phyloP scores from a whole-genome alignment of 257 asterid species.

The Lavandula angustifolia region DNA sequence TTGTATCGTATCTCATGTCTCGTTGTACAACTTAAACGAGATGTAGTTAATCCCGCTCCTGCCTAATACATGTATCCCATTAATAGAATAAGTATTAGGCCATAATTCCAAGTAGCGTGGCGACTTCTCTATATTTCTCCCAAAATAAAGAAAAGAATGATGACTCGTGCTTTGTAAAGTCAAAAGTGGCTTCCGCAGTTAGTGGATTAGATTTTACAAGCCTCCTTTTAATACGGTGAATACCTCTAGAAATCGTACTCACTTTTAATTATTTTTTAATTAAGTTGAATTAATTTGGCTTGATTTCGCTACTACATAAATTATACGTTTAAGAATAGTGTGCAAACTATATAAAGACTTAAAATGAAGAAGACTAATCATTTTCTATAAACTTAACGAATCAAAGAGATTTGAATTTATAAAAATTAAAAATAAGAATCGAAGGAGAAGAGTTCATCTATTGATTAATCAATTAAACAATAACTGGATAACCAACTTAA shows the following conservation, averaged over 20 bases:
- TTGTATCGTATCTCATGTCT: no score
- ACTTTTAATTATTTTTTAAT: neutral
- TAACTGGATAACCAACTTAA: constrained; percentile 27
- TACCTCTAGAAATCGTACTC: constrained; percentile 6
- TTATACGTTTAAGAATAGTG: no score
- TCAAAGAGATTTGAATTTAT: no score
- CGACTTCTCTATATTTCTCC: neutral
- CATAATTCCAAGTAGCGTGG: neutral
- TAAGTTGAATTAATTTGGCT: neutral
- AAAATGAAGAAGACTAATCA: no score
- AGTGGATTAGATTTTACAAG: constrained; percentile 29
- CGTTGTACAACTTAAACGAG: no score
- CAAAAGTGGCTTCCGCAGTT: constrained; percentile 41
- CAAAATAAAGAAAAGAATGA: neutral
- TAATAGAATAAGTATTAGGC: no score
- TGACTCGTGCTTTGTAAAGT: constrained; percentile 24
- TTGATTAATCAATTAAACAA: neutral
- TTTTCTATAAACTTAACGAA: no score
- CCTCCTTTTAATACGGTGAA: neutral
- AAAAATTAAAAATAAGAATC: no score
- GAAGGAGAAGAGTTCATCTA: no score
- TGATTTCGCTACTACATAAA: neutral
- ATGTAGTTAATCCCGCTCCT: no score
- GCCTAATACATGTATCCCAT: no score
- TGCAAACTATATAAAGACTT: no score